Evolutionary conservation across 192 early-diverging fungal species (phyloP), one percentile per base, ranked within the genome.

Genomic region (Dissophora globulifera): DNA sequence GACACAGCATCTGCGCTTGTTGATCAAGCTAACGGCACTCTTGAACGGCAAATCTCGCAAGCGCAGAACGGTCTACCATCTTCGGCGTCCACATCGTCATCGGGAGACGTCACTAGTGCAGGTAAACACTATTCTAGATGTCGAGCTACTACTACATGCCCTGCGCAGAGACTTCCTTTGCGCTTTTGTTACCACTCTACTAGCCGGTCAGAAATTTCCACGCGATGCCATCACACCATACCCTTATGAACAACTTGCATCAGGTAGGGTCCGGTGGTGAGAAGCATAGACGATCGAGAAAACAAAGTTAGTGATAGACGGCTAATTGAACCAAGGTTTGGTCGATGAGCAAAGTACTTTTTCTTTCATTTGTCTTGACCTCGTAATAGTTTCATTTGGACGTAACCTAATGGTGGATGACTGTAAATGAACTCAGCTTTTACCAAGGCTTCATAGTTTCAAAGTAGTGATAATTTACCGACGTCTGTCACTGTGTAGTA

Each of bases 161-260:
- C 30, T 51, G 22, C 29, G 50, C 50, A 51, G 25, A 17, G 50
- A 2, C 50, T 51, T 51, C 50, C n/a, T 51, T 29, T 22, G 50
- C 50, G 30, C 50, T 31, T 51, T 51, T 51, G 30, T 50, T 13
- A 60, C 27, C 46, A 26, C 33, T 47, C 26, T 33, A 46, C 33
- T 48, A 61, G 58, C 46, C 50, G 58, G 32, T 29, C 58, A 61
- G 58, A 61, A 61, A 46, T 32, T 35, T 61, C 46, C 30, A 33
- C 26, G 62, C 50, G 62, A 52, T 63, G 31, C 51, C 29, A n/a
- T n/a, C n/a, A n/a, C n/a, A n/a, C n/a, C n/a, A n/a, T n/a, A n/a
- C n/a, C n/a, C n/a, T n/a, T n/a, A n/a, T n/a, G n/a, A n/a, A n/a
- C n/a, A n/a, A n/a, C n/a, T n/a, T n/a, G n/a, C n/a, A n/a, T n/a